Conservation (phyloP, 345 rosid species). For the Eucalyptus shirleyi region DNA sequence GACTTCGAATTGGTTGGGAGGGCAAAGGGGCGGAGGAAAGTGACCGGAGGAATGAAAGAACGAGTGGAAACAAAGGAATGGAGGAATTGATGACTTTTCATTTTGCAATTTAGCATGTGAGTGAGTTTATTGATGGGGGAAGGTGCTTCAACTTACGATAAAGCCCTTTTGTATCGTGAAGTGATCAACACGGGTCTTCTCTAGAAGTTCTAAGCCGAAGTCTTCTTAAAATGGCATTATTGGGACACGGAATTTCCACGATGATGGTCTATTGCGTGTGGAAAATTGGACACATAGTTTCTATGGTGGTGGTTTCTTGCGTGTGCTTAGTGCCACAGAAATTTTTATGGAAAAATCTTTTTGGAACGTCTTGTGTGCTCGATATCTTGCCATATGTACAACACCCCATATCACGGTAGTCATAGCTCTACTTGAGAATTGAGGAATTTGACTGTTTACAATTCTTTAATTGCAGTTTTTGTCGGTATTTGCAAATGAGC, state of each 20-base stretch:
- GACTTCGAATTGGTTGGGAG: neutral
- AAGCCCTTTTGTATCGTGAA: neutral
- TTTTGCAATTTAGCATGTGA: no score
- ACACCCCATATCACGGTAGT: no score
- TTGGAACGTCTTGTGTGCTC: fast-evolving
- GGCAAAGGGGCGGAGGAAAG: neutral
- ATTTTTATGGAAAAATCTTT: neutral
- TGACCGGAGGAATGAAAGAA: neutral
- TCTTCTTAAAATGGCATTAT: neutral
- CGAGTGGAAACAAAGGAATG: neutral
- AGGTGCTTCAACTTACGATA: neutral
- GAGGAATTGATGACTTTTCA: neutral
- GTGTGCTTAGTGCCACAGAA: neutral
- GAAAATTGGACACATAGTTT: no score
- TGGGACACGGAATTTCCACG: no score
- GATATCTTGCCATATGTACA: no score
- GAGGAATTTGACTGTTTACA: fast-evolving
- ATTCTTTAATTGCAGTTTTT: no score
- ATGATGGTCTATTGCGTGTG: fast-evolving
- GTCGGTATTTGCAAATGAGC: no score
- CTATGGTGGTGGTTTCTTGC: no score
- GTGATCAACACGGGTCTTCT: neutral
- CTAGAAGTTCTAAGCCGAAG: neutral
- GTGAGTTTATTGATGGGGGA: no score
- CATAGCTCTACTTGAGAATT: no score